These are phyloP conservation scores for Heliocybe sulcata DNA, from an alignment of 1,284 basidiomycete genomes.

Conservation along the genomic window DNA sequence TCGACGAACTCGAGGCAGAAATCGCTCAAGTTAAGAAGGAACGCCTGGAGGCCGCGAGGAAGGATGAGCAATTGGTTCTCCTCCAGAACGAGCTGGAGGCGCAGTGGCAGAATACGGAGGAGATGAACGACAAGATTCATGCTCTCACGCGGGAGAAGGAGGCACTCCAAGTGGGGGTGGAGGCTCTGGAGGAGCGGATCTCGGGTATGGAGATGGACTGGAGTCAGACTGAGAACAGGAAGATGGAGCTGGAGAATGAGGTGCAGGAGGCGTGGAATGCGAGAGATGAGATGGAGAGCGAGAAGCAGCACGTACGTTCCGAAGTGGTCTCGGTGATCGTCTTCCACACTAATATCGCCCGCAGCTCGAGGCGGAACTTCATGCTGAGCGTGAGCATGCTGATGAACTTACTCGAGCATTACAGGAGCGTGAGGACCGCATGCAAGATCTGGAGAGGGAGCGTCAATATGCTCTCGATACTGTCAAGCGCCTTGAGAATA, in stretches of 20 bases:
- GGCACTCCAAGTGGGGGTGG: constrained; percentile 33
- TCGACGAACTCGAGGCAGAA: constrained; percentile 30
- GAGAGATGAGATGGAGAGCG: constrained; percentile 45
- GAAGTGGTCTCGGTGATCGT: constrained; percentile 1
- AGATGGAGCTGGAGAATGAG: constrained; percentile 44
- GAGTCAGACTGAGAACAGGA: constrained; percentile 47
- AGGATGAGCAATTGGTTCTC: constrained; percentile 39
- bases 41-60: constrained; percentile 22
- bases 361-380: constrained; percentile 46
- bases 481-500: constrained; percentile 47
- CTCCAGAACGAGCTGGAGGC: constrained; percentile 52
- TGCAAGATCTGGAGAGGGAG: constrained; percentile 50
- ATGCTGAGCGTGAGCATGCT: constrained; percentile 36
- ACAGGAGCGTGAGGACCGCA: constrained; percentile 49
- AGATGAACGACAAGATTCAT: constrained; percentile 19
- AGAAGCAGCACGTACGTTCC: constrained; percentile 42
- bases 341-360: constrained; percentile 5
- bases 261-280: constrained; percentile 39
- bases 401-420: constrained; percentile 39
- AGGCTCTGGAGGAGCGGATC: constrained; percentile 26
- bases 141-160: constrained; percentile 20
- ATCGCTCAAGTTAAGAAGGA: constrained; percentile 26
- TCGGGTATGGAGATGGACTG: constrained; percentile 44
- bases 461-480: constrained; percentile 44
- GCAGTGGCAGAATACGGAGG: constrained; percentile 54